phyloP scores from a whole-genome alignment of 177 flowering plant genomes.

The Vitis hybrid region DNA sequence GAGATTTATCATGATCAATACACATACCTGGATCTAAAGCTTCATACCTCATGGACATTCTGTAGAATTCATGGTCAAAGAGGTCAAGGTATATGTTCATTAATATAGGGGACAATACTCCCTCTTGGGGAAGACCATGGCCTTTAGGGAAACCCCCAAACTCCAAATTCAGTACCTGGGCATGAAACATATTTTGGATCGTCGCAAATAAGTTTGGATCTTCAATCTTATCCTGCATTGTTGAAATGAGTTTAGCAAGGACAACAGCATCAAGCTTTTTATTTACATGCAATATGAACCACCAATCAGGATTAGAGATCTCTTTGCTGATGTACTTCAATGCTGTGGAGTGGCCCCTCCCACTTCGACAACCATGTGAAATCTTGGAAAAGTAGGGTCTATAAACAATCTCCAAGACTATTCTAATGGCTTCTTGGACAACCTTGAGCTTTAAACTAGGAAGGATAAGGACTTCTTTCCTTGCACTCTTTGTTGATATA shows the following conservation, averaged over 20 bases:
- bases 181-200: conserved; percentile 62
- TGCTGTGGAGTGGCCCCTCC: conserved; percentile 72
- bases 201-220: conserved; percentile 51
- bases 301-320: conserved; percentile 63
- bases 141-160: conserved; percentile 95
- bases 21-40: conserved; percentile 35
- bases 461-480: conserved; percentile 62
- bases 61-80: conserved; percentile 69
- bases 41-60: conserved; percentile 75
- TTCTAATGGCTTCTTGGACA: conserved; percentile 79
- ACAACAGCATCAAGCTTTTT: conserved; percentile 55
- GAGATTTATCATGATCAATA: conserved; percentile 22
- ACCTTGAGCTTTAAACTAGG: conserved; percentile 68
- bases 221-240: conserved; percentile 71
- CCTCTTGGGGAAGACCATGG: conserved; percentile 98
- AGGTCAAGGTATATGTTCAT: conserved; percentile 82
- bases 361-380: conserved; percentile 91
- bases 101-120: conserved; percentile 75
- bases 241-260: conserved; percentile 51
- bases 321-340: conserved; percentile 69
- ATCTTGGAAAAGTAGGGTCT: conserved; percentile 81
- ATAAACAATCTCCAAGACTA: conserved; percentile 77
- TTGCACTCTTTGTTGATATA: conserved; percentile 48
- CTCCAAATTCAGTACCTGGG: conserved; percentile 76
- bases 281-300: conserved; percentile 60